phyloP scores from a whole-genome alignment of 805 yeast genomes.

The Isabelozyma rhagii region DNA sequence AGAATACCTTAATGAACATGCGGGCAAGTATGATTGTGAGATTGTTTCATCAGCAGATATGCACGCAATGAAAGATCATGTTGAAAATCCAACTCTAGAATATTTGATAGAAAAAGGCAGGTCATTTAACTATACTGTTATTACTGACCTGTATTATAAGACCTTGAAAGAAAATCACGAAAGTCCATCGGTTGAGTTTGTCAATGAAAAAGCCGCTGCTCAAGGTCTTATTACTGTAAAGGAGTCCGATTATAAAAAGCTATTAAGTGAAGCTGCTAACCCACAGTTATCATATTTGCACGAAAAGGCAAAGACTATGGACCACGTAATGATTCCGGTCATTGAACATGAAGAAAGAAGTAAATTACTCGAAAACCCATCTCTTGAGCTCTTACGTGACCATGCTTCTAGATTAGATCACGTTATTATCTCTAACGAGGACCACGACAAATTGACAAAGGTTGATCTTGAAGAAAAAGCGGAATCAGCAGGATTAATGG shows the following conservation, averaged over 20 bases:
- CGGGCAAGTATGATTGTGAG: slow-evolving; percentile 5
- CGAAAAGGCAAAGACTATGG: slow-evolving; percentile 13
- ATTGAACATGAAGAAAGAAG: slow-evolving; percentile 8
- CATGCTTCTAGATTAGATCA: slow-evolving; percentile 23
- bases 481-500: slow-evolving; percentile 4
- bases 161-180: slow-evolving; percentile 5
- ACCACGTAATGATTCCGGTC: slow-evolving; percentile 12
- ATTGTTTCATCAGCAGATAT: slow-evolving; percentile 1
- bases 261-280: slow-evolving; percentile 3
- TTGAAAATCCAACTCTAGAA: not conserved
- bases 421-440: slow-evolving; percentile 8
- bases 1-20: slow-evolving; percentile 20
- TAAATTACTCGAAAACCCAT: slow-evolving; percentile 16
- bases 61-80: slow-evolving; percentile 3
- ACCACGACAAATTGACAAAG: slow-evolving; percentile 9
- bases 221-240: slow-evolving; percentile 20
- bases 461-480: slow-evolving; percentile 17
- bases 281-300: slow-evolving; percentile 8
- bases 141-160: slow-evolving; percentile 5
- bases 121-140: slow-evolving; percentile 3
- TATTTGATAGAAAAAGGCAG: slow-evolving; percentile 7
- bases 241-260: slow-evolving; percentile 15
- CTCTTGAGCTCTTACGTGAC: slow-evolving; percentile 27
- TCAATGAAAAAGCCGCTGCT: slow-evolving; percentile 15
- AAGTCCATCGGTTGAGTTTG: slow-evolving; percentile 12